phyloP scores from a whole-genome alignment of 208 protist genomes.

The Leishmania tarentolae region DNA sequence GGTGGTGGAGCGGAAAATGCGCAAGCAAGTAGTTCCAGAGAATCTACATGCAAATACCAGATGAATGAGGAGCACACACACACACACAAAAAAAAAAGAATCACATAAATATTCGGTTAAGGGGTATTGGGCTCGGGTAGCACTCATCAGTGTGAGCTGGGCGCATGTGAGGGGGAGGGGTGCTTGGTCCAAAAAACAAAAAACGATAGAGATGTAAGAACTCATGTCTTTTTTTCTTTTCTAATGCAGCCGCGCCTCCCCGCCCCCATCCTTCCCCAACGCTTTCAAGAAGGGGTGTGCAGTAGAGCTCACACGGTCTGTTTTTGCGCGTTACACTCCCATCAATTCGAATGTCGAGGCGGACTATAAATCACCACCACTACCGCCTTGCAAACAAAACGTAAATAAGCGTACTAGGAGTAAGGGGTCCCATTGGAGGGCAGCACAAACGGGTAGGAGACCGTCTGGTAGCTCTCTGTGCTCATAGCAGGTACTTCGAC shows the following conservation, averaged over 20 bases:
- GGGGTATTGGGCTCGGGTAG: neutral
- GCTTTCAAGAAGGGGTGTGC: neutral
- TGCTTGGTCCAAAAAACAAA: neutral
- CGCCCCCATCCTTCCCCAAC: neutral
- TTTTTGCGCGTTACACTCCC: neutral
- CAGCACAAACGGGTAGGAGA: slow-evolving; percentile 19
- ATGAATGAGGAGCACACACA: slow-evolving; percentile 5
- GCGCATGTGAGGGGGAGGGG: neutral
- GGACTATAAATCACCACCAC: neutral
- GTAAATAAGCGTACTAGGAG: neutral
- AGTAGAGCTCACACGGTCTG: neutral
- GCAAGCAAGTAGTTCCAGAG: neutral
- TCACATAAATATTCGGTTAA: neutral
- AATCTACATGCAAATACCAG: neutral
- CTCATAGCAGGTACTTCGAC: slow-evolving; percentile 2
- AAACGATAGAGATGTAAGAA: neutral
- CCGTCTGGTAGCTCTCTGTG: slow-evolving; percentile 12
- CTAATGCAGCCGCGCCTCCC: neutral
- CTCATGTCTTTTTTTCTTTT: neutral
- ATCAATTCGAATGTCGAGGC: neutral
- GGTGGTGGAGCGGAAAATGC: neutral
- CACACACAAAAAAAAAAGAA: slow-evolving; percentile 4
- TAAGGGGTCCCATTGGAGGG: neutral
- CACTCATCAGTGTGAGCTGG: neutral
- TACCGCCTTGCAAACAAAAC: neutral